Conservation (phyloP, 371 early-diverging fungal genomes). For the Nematocida parisii region DNA sequence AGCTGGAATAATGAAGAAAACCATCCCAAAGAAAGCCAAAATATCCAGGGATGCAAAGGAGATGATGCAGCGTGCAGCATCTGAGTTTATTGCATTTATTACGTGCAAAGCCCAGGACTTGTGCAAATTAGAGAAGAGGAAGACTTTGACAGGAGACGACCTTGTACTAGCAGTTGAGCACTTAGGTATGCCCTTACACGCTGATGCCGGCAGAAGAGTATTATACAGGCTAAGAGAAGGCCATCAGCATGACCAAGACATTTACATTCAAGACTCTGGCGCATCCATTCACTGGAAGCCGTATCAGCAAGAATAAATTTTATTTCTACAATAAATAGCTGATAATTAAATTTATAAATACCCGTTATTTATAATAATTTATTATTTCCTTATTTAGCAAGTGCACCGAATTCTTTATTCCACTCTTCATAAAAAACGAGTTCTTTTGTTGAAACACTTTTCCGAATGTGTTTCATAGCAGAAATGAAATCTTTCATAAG, state of each 20-base stretch:
- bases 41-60: conserved; percentile 98
- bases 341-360: background rate
- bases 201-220: conserved; percentile 71
- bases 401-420: conserved; percentile 70
- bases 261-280: background rate
- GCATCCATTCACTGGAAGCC: conserved; percentile 50
- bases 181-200: conserved; percentile 92
- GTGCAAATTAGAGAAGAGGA: conserved; percentile 78
- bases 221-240: conserved; percentile 56
- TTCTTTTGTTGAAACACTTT: conserved; percentile 78
- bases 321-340: too few relatives aligned
- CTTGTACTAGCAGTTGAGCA: conserved; percentile 95
- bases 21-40: conserved; percentile 91
- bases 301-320: conserved; percentile 11
- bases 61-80: conserved; percentile 92
- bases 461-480: conserved; percentile 77
- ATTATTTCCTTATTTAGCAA: background rate
- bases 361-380: background rate
- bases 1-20: conserved; percentile 93
- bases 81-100: conserved; percentile 96
- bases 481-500: conserved; percentile 74
- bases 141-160: conserved; percentile 98
- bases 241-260: conserved; percentile 32
- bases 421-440: conserved; percentile 76
- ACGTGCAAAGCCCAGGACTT: conserved; percentile 79